These are phyloP conservation scores for Trichocladium antarcticum DNA, from an alignment of 495 filamentous ascomycete species.

Conservation along the genomic window DNA sequence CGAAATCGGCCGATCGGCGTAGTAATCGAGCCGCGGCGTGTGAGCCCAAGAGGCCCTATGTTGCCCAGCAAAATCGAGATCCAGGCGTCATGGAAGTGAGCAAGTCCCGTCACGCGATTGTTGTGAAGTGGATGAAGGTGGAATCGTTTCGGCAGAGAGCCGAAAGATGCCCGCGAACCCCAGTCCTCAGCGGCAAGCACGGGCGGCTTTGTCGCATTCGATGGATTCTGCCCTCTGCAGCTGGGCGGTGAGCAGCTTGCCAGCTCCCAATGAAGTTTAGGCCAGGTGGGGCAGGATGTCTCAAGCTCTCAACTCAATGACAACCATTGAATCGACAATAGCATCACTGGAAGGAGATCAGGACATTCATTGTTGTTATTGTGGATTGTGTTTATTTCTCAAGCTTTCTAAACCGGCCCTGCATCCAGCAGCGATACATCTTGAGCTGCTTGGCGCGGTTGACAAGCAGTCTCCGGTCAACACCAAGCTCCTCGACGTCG, in stretches of 20 bases:
- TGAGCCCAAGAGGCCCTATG: slow-evolving; percentile 2
- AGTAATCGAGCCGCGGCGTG: background rate
- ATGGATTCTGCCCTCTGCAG: slow-evolving; percentile 7
- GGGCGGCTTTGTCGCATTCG: slow-evolving; percentile 11
- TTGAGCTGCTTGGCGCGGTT: slow-evolving; percentile 83
- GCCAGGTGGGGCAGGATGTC: background rate
- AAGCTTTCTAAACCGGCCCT: slow-evolving; percentile 70
- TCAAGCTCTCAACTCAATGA: too few relatives aligned
- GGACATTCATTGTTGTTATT: background rate
- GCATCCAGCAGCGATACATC: slow-evolving; percentile 98
- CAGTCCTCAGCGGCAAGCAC: background rate
- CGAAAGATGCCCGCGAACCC: background rate
- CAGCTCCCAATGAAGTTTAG: background rate
- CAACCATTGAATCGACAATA: too few relatives aligned
- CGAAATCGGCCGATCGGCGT: background rate
- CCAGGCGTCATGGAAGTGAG: background rate
- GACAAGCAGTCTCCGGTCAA: slow-evolving; percentile 79
- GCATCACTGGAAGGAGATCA: too few relatives aligned
- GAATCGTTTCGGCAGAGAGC: background rate
- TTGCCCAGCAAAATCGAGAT: background rate
- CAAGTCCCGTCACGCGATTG: background rate
- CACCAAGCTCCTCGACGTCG: slow-evolving; percentile 62
- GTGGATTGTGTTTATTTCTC: slow-evolving; percentile 29
- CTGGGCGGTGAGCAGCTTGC: slow-evolving; percentile 6
- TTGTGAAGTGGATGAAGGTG: background rate